Conservation (phyloP, 1,139 yeast species). For the Blastobotrys ciferrii region DNA sequence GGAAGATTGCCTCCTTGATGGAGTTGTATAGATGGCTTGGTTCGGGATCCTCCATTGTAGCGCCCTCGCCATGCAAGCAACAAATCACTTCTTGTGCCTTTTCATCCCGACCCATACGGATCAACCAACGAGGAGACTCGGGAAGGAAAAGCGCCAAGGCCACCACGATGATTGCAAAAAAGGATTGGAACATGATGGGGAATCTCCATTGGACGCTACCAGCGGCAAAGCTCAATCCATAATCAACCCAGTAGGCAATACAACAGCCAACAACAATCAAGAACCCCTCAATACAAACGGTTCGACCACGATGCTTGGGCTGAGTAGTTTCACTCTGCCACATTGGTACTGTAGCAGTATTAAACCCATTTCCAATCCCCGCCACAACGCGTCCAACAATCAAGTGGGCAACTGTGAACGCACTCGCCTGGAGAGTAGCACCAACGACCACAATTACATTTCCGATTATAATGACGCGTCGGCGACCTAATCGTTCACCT, state of each 20-base stretch:
- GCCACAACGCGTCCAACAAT: slow-evolving; percentile 71
- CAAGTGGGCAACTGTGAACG: slow-evolving; percentile 64
- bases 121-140: slow-evolving; percentile 61
- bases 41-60: not conserved
- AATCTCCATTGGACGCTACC: slow-evolving; percentile 45
- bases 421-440: slow-evolving; percentile 55
- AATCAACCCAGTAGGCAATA: slow-evolving; percentile 74
- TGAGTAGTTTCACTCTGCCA: slow-evolving; percentile 80
- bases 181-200: slow-evolving; percentile 37
- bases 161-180: slow-evolving; percentile 21
- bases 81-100: slow-evolving; percentile 11
- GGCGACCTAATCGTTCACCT: slow-evolving; percentile 68
- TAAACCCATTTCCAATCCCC: slow-evolving; percentile 78
- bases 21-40: not conserved
- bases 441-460: slow-evolving; percentile 61
- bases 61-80: slow-evolving; percentile 6
- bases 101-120: slow-evolving; percentile 9
- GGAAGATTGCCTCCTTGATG: not conserved
- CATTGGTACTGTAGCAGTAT: slow-evolving; percentile 77
- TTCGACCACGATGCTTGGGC: slow-evolving; percentile 68
- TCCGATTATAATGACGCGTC: slow-evolving; percentile 60
- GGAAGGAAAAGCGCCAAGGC: slow-evolving; percentile 45
- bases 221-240: slow-evolving; percentile 58
- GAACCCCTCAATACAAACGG: slow-evolving; percentile 69
- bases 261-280: slow-evolving; percentile 66